Conservation (phyloP, 2,329 filamentous ascomycete species). For the Tolypocladium paradoxum region DNA sequence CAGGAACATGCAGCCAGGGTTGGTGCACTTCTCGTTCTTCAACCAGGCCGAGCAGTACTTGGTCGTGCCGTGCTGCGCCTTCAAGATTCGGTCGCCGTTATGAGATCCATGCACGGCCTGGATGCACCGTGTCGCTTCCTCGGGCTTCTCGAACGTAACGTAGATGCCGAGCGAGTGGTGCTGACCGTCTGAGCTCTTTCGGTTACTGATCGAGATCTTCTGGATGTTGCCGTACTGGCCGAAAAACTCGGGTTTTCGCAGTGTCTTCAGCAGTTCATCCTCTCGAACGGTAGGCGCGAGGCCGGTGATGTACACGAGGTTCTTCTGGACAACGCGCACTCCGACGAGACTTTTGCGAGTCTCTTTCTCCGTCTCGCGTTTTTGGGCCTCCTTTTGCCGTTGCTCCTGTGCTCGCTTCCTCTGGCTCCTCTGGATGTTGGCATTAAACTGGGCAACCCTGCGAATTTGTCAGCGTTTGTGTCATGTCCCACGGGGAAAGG, state of each 20-base stretch:
- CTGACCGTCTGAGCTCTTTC: conserved; percentile 64
- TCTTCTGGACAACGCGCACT: conserved; percentile 94
- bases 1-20: conserved; percentile 94
- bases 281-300: conserved; percentile 85
- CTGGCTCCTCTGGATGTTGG: conserved; percentile 77
- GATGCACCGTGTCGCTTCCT: conserved; percentile 85
- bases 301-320: conserved; percentile 94
- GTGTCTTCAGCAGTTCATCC: conserved; percentile 80
- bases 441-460: conserved; percentile 64
- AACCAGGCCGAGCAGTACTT: conserved; percentile 98
- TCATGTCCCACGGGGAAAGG: background rate
- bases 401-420: conserved; percentile 77
- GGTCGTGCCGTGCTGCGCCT: conserved; percentile 76
- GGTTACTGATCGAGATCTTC: conserved; percentile 97
- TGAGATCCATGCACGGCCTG: conserved; percentile 82
- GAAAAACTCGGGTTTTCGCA: conserved; percentile 88
- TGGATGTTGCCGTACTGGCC: conserved; percentile 97
- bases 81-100: conserved; percentile 77
- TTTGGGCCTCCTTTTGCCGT: conserved; percentile 90
- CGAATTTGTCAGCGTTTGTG: conserved; percentile 3
- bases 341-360: conserved; percentile 94
- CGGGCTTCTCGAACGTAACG: conserved; percentile 90
- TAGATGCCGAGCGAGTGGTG: conserved; percentile 92
- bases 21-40: conserved; percentile 86
- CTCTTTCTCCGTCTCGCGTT: conserved; percentile 89